These are phyloP conservation scores for Amauroascus niger DNA, from an alignment of 2,329 filamentous ascomycete genomes.

Conservation along the genomic window DNA sequence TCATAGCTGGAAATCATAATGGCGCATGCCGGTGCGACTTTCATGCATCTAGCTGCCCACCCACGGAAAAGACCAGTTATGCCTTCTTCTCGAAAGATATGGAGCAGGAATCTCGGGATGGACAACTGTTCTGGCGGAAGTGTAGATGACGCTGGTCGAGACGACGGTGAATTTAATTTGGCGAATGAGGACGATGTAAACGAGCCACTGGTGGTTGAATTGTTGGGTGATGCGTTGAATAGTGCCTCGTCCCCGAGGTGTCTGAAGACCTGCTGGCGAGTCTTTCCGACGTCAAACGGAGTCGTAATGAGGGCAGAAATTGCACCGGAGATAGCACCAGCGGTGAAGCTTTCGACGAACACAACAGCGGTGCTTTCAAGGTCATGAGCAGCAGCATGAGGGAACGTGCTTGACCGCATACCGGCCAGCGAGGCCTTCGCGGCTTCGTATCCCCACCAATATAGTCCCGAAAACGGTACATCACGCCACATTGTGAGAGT, in stretches of 20 bases:
- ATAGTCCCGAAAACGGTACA: conserved; percentile 91
- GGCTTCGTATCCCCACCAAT: conserved; percentile 96
- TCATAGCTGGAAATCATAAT: conserved; percentile 99
- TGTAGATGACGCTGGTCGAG: conserved; percentile 11
- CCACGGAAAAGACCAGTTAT: conserved; percentile 73
- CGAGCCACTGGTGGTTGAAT: not conserved
- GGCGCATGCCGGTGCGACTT: conserved; percentile 90
- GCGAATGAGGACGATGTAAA: conserved; percentile 15
- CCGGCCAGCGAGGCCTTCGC: conserved; percentile 64
- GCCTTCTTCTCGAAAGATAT: conserved; percentile 84
- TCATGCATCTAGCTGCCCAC: conserved; percentile 83
- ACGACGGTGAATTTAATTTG: not conserved
- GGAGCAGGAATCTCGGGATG: conserved; percentile 75
- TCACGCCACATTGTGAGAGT: conserved; percentile 91
- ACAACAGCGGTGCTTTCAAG: conserved; percentile 66
- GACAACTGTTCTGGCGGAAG: conserved; percentile 59
- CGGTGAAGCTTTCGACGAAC: conserved; percentile 79
- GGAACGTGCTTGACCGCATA: conserved; percentile 44
- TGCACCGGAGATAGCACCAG: conserved; percentile 72
- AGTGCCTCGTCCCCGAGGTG: conserved; percentile 42
- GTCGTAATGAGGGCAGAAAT: conserved; percentile 82
- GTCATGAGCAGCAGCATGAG: conserved; percentile 19
- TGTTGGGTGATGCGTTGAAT: conserved; percentile 14
- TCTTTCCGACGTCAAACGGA: conserved; percentile 97
- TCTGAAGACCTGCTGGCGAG: conserved; percentile 73